A percentile compares a stretch with the other conserved stretches of the same genome.
These are phyloP conservation scores for Pichia cabralensis DNA, from an alignment of 805 yeast species.

Conservation along the genomic window DNA sequence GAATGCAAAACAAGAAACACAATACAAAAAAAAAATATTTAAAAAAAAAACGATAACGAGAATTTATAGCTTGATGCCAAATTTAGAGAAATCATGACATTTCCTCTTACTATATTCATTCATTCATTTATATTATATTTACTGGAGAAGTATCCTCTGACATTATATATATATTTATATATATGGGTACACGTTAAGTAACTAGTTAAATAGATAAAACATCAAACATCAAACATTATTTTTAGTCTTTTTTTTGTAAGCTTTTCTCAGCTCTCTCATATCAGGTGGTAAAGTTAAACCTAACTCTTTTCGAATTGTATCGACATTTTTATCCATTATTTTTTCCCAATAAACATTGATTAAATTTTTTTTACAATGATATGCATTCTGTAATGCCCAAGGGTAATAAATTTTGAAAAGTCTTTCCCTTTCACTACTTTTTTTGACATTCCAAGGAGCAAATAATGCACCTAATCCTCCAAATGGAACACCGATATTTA, in stretches of 20 bases:
- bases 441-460: constrained; percentile 70
- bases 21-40: too few relatives aligned
- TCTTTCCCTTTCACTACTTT: constrained; percentile 47
- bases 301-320: constrained; percentile 59
- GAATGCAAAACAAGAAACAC: too few relatives aligned
- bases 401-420: constrained; percentile 68
- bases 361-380: constrained; percentile 51
- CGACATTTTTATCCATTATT: constrained; percentile 57
- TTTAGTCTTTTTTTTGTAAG: background rate
- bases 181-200: too few relatives aligned
- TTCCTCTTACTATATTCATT: too few relatives aligned
- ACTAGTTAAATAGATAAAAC: too few relatives aligned
- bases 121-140: too few relatives aligned
- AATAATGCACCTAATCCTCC: constrained; percentile 87
- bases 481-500: constrained; percentile 91
- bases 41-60: too few relatives aligned
- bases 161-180: too few relatives aligned
- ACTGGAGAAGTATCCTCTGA: too few relatives aligned
- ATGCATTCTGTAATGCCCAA: constrained; percentile 74
- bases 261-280: constrained; percentile 52
- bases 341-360: constrained; percentile 92
- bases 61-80: too few relatives aligned
- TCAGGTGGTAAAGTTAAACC: constrained; percentile 76
- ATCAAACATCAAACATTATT: too few relatives aligned
- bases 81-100: too few relatives aligned